Conservation (phyloP, 176 grass and related monocot genomes). For the Dactylis glomerata region DNA sequence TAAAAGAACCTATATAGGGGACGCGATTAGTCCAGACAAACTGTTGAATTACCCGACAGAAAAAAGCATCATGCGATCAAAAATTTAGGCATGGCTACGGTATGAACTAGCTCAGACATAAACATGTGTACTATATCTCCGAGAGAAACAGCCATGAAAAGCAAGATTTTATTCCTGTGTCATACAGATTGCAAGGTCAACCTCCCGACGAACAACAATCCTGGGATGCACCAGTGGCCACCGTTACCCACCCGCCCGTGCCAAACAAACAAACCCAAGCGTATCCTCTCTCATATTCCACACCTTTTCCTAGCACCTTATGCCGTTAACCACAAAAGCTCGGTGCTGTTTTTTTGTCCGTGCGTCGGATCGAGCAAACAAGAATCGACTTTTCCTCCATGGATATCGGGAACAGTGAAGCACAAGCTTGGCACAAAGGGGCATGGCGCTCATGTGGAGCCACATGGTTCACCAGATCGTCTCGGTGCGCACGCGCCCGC, state of each 20-base stretch:
- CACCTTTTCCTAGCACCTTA: conserved; percentile 32
- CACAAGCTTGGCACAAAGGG: conserved; percentile 46
- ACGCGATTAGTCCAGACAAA: too few relatives aligned
- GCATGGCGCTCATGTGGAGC: conserved; percentile 37
- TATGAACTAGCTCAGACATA: too few relatives aligned
- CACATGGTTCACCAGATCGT: conserved; percentile 32
- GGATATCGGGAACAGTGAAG: conserved; percentile 33
- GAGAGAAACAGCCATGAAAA: too few relatives aligned
- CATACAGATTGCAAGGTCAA: conserved; percentile 45
- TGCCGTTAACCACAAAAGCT: conserved; percentile 22
- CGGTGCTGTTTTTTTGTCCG: conserved; percentile 30
- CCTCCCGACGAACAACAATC: conserved; percentile 27
- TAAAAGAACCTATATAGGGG: too few relatives aligned
- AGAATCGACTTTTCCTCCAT: neutral
- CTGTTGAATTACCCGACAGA: too few relatives aligned
- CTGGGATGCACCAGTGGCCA: neutral
- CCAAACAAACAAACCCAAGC: conserved; percentile 25
- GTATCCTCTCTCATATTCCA: neutral
- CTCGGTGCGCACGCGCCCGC: neutral
- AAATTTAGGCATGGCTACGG: too few relatives aligned
- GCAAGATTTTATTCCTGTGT: neutral
- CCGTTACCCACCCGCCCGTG: neutral
- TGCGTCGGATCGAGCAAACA: conserved; percentile 23
- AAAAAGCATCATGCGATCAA: too few relatives aligned
- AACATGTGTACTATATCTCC: too few relatives aligned